Percentiles rank a stretch among this genome's conserved stretches.
Evolutionary conservation across 2,329 filamentous ascomycete species (phyloP).

Genomic region (Monascus ruber): DNA sequence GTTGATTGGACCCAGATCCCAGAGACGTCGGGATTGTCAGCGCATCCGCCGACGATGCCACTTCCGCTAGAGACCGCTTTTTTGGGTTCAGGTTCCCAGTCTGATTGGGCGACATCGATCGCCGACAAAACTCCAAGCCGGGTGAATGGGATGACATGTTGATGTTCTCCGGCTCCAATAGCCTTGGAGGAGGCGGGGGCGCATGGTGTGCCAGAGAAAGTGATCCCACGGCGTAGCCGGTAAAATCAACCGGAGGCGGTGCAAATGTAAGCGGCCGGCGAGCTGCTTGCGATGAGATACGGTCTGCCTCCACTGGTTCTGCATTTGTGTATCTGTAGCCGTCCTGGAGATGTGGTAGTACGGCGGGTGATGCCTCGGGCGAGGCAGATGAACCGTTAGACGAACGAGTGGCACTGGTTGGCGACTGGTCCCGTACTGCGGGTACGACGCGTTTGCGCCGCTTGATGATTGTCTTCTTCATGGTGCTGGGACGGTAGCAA

Average conservation of each 20-base stretch:
- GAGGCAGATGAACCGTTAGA: conserved; percentile 33
- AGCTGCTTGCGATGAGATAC: conserved; percentile 32
- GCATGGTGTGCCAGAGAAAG: conserved; percentile 19
- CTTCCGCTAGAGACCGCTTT: conserved; percentile 27
- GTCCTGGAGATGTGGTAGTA: conserved; percentile 18
- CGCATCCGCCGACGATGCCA: conserved; percentile 15
- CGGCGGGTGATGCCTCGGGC: conserved; percentile 27
- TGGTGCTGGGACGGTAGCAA: conserved; percentile 83
- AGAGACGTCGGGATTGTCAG: conserved; percentile 17
- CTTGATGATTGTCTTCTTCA: conserved; percentile 98
- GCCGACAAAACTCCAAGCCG: conserved; percentile 17
- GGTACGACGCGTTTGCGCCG: conserved; percentile 89
- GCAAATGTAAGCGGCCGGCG: conserved; percentile 22
- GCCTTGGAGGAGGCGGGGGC: conserved; percentile 15
- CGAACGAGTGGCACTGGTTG: conserved; percentile 27
- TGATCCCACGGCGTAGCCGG: conserved; percentile 29
- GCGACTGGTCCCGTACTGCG: conserved; percentile 45
- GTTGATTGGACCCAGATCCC: conserved; percentile 25
- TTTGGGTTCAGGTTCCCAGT: conserved; percentile 21
- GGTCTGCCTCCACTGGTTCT: conserved; percentile 20
- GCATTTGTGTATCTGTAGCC: conserved; percentile 22
- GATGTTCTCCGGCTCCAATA: conserved; percentile 20
- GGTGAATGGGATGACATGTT: conserved; percentile 14
- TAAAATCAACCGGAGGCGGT: conserved; percentile 41
- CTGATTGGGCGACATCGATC: conserved; percentile 21